Base-by-base conservation (phyloP, 2,329 filamentous ascomycete genomes). In the Trichophyton schoenleinii region DNA sequence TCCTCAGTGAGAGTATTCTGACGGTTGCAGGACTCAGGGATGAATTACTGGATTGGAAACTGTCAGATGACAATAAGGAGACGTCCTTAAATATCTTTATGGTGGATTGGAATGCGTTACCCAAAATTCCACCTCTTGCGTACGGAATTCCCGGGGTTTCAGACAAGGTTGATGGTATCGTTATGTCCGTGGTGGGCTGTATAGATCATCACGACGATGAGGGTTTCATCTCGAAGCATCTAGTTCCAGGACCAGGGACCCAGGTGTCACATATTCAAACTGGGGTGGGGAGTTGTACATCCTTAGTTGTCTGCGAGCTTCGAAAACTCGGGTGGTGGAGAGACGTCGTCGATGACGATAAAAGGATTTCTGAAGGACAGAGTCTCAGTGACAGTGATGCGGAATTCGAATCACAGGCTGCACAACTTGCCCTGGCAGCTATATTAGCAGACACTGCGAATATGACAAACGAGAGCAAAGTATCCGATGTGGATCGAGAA, bases 191-290 rank as follows among this genome's bases (percentile, higher is more conserved):
- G 1, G 67, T 75, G 2, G 82, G 80, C 3, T 80, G 80, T 53
- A 81, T 87, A 60, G 83, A 87, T 67, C 83, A 87, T 67, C 84
- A 86, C 66, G 77, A 80, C 3, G 82, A 86, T 60, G 83, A 87
- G 67, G 63, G 72, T 13, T 78, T 75, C 60, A 75, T 85, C 2
- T 75, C 80, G 0, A 42, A 68, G 9, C 9, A 69, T 74, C 6
- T 36, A 9, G 42, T n/a, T 13, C 18, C 20, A 8, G 2, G 38
- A n/a, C 18, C 20, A 15, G 36, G 13, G 8, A 58, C 36, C 13
- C 34, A 42, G n/a, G 18, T 15, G 8, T 22, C 31, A 28, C 71
- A 83, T 22, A 79, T 86, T 42, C 73, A 77, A 53, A 80, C 79
- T 22, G 75, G 77, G 13, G 73, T 76, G 11, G 83, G 83, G 1